Evolutionary conservation across 495 filamentous ascomycete species (phyloP).

Genomic region (Delitschia confertaspora): DNA sequence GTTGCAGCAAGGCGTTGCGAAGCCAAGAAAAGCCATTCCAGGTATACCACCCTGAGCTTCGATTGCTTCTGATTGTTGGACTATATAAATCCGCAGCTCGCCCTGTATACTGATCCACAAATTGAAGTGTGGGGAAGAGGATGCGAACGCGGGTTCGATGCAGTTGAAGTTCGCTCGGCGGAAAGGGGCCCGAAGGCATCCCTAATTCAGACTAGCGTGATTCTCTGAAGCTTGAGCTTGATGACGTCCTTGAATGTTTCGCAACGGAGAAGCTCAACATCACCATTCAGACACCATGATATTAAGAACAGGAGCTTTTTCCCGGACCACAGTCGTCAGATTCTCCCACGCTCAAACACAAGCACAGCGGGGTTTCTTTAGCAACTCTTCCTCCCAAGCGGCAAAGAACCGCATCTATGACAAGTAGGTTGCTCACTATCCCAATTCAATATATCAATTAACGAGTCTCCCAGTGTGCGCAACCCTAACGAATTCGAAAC

Average conservation of each 20-base stretch:
- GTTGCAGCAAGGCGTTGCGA: too few relatives aligned
- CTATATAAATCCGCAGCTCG: background rate
- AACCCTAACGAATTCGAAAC: slow-evolving; percentile 51
- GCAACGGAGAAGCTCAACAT: background rate
- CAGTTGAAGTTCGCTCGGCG: slow-evolving; percentile 1
- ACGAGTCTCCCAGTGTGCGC: slow-evolving; percentile 31
- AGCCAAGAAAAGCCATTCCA: too few relatives aligned
- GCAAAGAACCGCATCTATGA: slow-evolving; percentile 32
- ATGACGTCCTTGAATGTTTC: background rate
- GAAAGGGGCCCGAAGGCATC: slow-evolving; percentile 2
- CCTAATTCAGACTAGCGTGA: too few relatives aligned
- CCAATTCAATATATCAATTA: background rate
- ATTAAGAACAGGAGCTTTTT: background rate
- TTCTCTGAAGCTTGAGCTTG: background rate
- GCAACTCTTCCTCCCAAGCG: background rate
- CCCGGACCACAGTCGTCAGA: too few relatives aligned
- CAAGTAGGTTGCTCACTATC: background rate
- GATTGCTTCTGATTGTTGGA: slow-evolving; percentile 4
- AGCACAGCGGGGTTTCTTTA: background rate
- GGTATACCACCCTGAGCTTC: background rate
- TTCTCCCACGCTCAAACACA: too few relatives aligned
- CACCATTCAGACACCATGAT: too few relatives aligned
- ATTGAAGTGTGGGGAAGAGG: background rate
- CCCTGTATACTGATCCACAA: background rate
- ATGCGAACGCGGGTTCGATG: background rate